A percentile compares a stretch with the other conserved stretches of the same genome.
Conservation (phyloP, 805 yeast species). For the Pichia cephalocereana region DNA sequence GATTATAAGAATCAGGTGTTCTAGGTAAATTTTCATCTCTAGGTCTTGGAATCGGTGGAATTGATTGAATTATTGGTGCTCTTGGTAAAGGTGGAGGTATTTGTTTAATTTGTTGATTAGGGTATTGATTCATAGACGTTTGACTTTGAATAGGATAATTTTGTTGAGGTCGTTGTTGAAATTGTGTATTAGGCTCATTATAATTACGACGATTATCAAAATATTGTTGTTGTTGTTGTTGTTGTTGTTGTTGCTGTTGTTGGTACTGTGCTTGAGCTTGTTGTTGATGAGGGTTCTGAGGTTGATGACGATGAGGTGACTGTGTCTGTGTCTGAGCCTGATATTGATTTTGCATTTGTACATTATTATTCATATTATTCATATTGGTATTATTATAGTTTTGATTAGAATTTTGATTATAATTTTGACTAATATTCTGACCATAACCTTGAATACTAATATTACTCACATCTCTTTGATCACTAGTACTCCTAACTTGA, state of each 20-base stretch:
- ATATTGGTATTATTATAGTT: not conserved
- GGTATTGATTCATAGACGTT: not conserved
- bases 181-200: not conserved
- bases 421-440: not conserved
- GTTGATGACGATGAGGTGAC: too few relatives aligned
- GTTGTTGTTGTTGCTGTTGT: not conserved
- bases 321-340: too few relatives aligned
- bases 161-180: not conserved
- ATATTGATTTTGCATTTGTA: too few relatives aligned
- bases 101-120: not conserved
- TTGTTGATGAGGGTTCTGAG: too few relatives aligned
- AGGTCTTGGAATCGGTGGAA: not conserved
- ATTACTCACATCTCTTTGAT: too few relatives aligned
- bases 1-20: not conserved
- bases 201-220: not conserved
- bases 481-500: too few relatives aligned
- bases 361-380: not conserved
- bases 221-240: not conserved
- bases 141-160: not conserved
- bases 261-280: too few relatives aligned
- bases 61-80: too few relatives aligned
- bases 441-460: not conserved
- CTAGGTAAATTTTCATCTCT: not conserved
- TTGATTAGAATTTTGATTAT: not conserved
- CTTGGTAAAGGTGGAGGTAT: not conserved